A percentile compares a stretch with the other conserved stretches of the same genome.
These are phyloP conservation scores for Bonia amplexicaulis DNA, from an alignment of 176 grass and related monocot genomes.

Conservation along the genomic window DNA sequence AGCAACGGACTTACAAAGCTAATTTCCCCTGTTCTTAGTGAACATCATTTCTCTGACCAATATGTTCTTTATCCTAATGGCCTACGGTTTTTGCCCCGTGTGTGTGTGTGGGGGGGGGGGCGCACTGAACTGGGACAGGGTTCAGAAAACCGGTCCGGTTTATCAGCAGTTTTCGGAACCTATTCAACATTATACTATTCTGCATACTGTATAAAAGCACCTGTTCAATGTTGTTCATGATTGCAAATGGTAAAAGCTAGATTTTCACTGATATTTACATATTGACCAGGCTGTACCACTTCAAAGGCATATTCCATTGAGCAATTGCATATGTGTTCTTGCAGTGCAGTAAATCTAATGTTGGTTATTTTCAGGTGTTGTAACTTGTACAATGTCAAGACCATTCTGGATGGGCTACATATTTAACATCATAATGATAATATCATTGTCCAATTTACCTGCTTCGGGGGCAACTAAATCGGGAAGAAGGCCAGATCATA, in stretches of 20 bases:
- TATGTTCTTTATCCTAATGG: neutral
- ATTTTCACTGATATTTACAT: neutral
- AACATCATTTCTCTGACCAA: neutral
- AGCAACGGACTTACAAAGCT: neutral
- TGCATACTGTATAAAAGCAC: neutral
- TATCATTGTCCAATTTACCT: slow-evolving; percentile 23
- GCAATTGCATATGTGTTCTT: neutral
- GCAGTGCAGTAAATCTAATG: neutral
- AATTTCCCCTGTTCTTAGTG: neutral
- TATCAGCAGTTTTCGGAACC: neutral
- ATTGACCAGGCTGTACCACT: neutral
- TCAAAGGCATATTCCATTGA: neutral
- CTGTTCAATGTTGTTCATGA: neutral
- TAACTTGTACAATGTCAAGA: slow-evolving; percentile 43
- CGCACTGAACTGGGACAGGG: neutral
- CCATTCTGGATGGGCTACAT: slow-evolving; percentile 21
- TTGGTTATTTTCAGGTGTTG: slow-evolving; percentile 28
- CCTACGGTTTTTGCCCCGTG: neutral
- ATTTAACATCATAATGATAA: slow-evolving; percentile 30
- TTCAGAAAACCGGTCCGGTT: neutral
- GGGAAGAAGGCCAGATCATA: slow-evolving; percentile 33
- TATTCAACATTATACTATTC: neutral
- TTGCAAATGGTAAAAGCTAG: neutral
- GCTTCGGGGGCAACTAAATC: neutral
- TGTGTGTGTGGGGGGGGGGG: neutral